Conservation (phyloP, 768 basidiomycete genomes). For the Hysterangium stoloniferum region DNA sequence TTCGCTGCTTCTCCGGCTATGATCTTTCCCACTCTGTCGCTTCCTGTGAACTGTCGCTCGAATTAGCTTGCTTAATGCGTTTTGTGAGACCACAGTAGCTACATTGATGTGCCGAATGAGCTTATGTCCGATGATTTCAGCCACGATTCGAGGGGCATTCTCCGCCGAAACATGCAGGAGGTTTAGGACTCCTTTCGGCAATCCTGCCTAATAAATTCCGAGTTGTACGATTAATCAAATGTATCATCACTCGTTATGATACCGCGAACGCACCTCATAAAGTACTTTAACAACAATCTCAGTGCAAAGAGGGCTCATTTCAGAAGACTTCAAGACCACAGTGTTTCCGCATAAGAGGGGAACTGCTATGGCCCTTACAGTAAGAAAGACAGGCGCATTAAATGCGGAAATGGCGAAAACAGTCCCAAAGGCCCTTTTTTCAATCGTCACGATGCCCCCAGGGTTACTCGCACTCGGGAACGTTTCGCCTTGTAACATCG, state of each 20-base stretch:
- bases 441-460: slow-evolving; percentile 36
- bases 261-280: slow-evolving; percentile 27
- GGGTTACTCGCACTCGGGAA: slow-evolving; percentile 33
- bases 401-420: slow-evolving; percentile 49
- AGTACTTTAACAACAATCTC: slow-evolving; percentile 39
- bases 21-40: slow-evolving; percentile 43
- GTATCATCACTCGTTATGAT: neutral
- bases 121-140: slow-evolving; percentile 50
- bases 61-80: neutral
- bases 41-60: slow-evolving; percentile 47
- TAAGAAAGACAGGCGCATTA: slow-evolving; percentile 37
- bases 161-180: slow-evolving; percentile 40
- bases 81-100: slow-evolving; percentile 9
- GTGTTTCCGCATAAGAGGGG: slow-evolving; percentile 52
- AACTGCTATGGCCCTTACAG: slow-evolving; percentile 36
- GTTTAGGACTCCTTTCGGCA: slow-evolving; percentile 55
- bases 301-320: slow-evolving; percentile 40
- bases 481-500: slow-evolving; percentile 35
- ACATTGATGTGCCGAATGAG: slow-evolving; percentile 50
- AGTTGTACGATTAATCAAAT: neutral
- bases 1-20: slow-evolving; percentile 51
- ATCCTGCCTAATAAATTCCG: slow-evolving; percentile 35
- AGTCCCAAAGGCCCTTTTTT: slow-evolving; percentile 43
- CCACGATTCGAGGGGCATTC: slow-evolving; percentile 34
- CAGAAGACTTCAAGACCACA: slow-evolving; percentile 45